phyloP scores from a whole-genome alignment of 208 protist genomes.

The Chromosphaera perkinsii region DNA sequence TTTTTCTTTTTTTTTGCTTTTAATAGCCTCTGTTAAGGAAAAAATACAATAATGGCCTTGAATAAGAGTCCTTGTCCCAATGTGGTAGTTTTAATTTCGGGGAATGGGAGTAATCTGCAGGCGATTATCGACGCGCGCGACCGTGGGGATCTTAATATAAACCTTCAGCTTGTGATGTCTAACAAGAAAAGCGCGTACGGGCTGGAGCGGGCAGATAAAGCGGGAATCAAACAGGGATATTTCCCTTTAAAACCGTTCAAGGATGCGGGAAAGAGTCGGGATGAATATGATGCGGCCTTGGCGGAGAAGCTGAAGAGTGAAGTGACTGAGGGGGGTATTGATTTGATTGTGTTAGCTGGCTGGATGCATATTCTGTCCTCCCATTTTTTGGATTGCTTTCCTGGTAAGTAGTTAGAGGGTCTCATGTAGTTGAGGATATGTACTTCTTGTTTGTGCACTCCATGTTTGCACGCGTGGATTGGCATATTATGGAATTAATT shows the following conservation, averaged over 20 bases:
- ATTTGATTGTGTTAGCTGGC: slow-evolving; percentile 30
- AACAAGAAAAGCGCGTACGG: slow-evolving; percentile 26
- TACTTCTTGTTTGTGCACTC: neutral
- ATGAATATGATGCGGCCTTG: slow-evolving; percentile 17
- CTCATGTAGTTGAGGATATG: neutral
- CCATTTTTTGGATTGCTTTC: slow-evolving; percentile 18
- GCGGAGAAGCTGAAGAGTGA: neutral
- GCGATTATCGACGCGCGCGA: slow-evolving; percentile 14
- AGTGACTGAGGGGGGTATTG: neutral
- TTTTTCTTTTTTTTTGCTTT: too few relatives aligned
- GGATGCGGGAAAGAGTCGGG: neutral
- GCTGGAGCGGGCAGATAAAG: slow-evolving; percentile 9
- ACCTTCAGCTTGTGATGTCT: slow-evolving; percentile 9
- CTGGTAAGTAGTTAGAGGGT: neutral
- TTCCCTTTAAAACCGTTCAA: slow-evolving; percentile 5
- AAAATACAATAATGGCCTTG: too few relatives aligned
- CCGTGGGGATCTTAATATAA: neutral
- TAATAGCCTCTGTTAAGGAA: too few relatives aligned
- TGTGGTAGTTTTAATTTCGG: slow-evolving; percentile 23
- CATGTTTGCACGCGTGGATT: neutral
- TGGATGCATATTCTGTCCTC: slow-evolving; percentile 34
- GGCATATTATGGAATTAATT: neutral
- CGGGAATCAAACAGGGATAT: slow-evolving; percentile 8
- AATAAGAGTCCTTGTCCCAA: too few relatives aligned
- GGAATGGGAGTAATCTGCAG: slow-evolving; percentile 22